Evolutionary conservation across 306 rosid genomes (phyloP), one percentile per base, ranked within the genome.

Genomic region (Quercus bicolor): DNA sequence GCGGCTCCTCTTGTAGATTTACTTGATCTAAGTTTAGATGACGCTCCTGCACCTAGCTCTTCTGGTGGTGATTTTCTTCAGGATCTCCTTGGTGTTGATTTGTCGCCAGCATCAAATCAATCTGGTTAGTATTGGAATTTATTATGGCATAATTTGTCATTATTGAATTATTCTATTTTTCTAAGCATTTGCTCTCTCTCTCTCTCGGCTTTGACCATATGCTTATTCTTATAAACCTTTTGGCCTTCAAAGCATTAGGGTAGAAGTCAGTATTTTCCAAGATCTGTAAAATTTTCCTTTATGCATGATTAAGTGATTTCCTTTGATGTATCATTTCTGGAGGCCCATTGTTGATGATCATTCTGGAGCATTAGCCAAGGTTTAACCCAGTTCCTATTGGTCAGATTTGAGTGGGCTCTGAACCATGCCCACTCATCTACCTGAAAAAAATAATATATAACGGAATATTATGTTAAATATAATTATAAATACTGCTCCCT

Each of bases 71-170:
- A 89, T 93, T 65, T 93, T 82, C 93, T 93, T 82, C 97, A 91
- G n/a, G 98, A 93, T 88, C 98, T 95, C 84, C 91, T 95, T 78
- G 96, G 97, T 77, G 88, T 85, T 83, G 99, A 93, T 83, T 71
- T 95, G 75, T 65, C 90, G 13, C 76, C 85, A 20, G 82, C 90
- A 75, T 68, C 87, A 33, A 86, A 88, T 70, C 97, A 83, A 84
- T 73, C 88, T 4, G 98, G 98, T 95, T 85, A 78, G 98, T 88
- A 75, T 80, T 73, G 70, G 71, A 34, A 62, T 51, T 40, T 20
- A 20, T 55, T 61, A 31, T 19, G 28, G 20, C 51, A 68, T 73
- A 65, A 31, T 55, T 57, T 9, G n/a, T 10, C 7, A 19, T 61
- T 24, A 64, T 2, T 15, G 15, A 4, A 4, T 37, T 11, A 3